These are phyloP conservation scores for Sclerotinia nivalis DNA, from an alignment of 2,329 filamentous ascomycete species.

Conservation along the genomic window DNA sequence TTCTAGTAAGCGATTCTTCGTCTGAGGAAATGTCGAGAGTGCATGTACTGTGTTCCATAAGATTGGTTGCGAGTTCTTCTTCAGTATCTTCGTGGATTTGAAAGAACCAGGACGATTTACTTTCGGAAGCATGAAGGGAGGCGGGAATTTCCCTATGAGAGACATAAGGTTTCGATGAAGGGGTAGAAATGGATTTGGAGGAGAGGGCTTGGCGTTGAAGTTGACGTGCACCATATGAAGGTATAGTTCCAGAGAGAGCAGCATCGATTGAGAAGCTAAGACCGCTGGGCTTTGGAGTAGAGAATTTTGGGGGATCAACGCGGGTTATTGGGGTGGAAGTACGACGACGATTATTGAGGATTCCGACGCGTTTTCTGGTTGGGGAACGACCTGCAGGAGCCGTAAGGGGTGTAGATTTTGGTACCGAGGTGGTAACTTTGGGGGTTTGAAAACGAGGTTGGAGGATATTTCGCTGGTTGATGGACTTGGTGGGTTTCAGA, in stretches of 20 bases:
- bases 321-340: slow-evolving; percentile 64
- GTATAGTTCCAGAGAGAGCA: slow-evolving; percentile 74
- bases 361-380: slow-evolving; percentile 68
- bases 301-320: slow-evolving; percentile 65
- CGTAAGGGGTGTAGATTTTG: slow-evolving; percentile 56
- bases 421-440: slow-evolving; percentile 46
- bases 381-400: slow-evolving; percentile 82
- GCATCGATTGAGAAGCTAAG: slow-evolving; percentile 80
- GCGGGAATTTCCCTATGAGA: slow-evolving; percentile 24
- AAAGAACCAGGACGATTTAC: slow-evolving; percentile 79
- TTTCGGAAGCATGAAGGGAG: slow-evolving; percentile 47
- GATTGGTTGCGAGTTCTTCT: slow-evolving; percentile 86
- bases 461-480: slow-evolving; percentile 45
- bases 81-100: slow-evolving; percentile 91
- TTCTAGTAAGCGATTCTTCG: slow-evolving; percentile 63
- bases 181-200: slow-evolving; percentile 23
- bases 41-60: slow-evolving; percentile 87
- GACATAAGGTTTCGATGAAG: background rate
- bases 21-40: slow-evolving; percentile 88
- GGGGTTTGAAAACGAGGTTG: slow-evolving; percentile 55
- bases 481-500: slow-evolving; percentile 30
- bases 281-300: slow-evolving; percentile 48
- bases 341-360: slow-evolving; percentile 64
- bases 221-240: slow-evolving; percentile 55
- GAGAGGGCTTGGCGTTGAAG: slow-evolving; percentile 39